These are phyloP conservation scores for Guyanaporus albipodus DNA, from an alignment of 768 basidiomycete genomes.

Conservation along the genomic window DNA sequence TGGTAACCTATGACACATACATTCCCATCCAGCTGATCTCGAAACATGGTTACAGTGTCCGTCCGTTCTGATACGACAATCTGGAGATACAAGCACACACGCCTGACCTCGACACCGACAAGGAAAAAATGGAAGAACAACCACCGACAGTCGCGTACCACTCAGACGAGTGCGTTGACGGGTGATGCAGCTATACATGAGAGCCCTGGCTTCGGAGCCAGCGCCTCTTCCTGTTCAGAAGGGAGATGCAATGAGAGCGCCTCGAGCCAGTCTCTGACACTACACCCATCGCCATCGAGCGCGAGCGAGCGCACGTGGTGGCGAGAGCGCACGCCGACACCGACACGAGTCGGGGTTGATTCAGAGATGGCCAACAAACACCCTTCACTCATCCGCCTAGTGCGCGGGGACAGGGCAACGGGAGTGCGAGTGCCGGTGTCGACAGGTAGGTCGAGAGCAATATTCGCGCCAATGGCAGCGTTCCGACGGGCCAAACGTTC, in stretches of 20 bases:
- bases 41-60: background rate
- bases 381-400: conserved; percentile 19
- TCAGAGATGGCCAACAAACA: conserved; percentile 13
- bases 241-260: conserved; percentile 14
- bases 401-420: background rate
- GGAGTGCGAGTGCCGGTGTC: background rate
- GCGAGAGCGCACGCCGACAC: background rate
- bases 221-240: background rate
- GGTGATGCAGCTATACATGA: background rate
- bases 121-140: background rate
- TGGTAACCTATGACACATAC: background rate
- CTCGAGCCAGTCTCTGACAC: conserved; percentile 17
- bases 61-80: background rate
- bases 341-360: conserved; percentile 17
- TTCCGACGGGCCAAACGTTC: conserved; percentile 7
- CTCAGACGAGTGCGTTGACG: background rate
- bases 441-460: background rate
- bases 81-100: background rate
- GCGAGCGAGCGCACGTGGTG: conserved; percentile 8
- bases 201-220: background rate
- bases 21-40: background rate
- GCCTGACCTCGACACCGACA: background rate
- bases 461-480: background rate
- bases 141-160: background rate
- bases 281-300: conserved; percentile 1